A percentile compares a stretch with the other conserved stretches of the same genome.
Evolutionary conservation across 805 yeast genomes (phyloP).

Genomic region (Ogataea siamensis): DNA sequence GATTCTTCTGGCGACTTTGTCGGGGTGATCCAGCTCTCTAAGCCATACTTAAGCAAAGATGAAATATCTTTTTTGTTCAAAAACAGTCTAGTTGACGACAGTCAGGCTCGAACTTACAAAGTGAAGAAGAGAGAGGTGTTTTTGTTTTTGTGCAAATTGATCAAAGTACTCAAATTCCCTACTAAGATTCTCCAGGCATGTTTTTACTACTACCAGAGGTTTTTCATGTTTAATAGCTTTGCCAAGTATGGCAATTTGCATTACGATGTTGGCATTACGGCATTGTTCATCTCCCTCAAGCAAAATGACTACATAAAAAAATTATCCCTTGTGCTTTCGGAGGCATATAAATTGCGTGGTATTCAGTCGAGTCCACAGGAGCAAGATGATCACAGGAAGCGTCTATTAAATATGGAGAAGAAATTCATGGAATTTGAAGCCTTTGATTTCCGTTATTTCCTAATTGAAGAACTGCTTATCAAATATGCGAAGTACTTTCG

Average conservation of each 20-base stretch:
- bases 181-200: slow-evolving; percentile 66
- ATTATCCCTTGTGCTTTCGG: slow-evolving; percentile 56
- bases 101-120: slow-evolving; percentile 23
- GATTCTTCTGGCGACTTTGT: slow-evolving; percentile 14
- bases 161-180: slow-evolving; percentile 61
- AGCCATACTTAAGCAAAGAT: slow-evolving; percentile 32
- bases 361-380: slow-evolving; percentile 26
- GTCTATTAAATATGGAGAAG: slow-evolving; percentile 61
- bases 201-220: slow-evolving; percentile 71
- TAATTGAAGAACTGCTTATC: slow-evolving; percentile 64
- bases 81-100: slow-evolving; percentile 19
- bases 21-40: slow-evolving; percentile 32
- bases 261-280: slow-evolving; percentile 63
- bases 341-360: slow-evolving; percentile 39
- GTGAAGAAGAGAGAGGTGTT: slow-evolving; percentile 40
- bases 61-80: slow-evolving; percentile 29
- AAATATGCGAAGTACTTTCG: slow-evolving; percentile 53
- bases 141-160: slow-evolving; percentile 51
- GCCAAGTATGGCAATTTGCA: slow-evolving; percentile 44
- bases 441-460: slow-evolving; percentile 74
- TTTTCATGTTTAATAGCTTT: slow-evolving; percentile 61
- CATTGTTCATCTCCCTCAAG: slow-evolving; percentile 70
- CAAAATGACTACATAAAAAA: slow-evolving; percentile 84
- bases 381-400: slow-evolving; percentile 56
- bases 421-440: slow-evolving; percentile 71